Evolutionary conservation across 2,329 filamentous ascomycete species (phyloP).

Genomic region (Septoria linicola): DNA sequence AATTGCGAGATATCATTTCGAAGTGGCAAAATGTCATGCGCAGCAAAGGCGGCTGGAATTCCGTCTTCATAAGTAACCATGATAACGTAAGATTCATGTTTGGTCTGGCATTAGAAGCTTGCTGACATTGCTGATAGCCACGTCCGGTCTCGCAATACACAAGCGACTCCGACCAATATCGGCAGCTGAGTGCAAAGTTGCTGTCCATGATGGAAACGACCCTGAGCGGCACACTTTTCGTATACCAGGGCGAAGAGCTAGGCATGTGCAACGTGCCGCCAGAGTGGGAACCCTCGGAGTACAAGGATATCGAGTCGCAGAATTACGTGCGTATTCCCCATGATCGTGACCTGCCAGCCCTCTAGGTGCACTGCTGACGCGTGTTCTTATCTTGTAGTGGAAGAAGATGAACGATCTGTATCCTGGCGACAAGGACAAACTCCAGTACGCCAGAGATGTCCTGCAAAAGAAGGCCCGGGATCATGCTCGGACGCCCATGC

Average conservation of each 20-base stretch:
- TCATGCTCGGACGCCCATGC: conserved; percentile 65
- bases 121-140: conserved; percentile 40
- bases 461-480: conserved; percentile 28
- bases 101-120: neutral
- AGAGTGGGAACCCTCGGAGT: conserved; percentile 47
- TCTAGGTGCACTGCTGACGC: neutral
- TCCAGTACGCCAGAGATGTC: conserved; percentile 20
- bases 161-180: conserved; percentile 48
- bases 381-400: conserved; percentile 38
- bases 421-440: conserved; percentile 24
- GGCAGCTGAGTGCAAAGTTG: conserved; percentile 49
- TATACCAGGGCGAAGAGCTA: conserved; percentile 54
- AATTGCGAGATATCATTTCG: conserved; percentile 32
- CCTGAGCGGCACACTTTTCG: conserved; percentile 51
- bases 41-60: conserved; percentile 52
- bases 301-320: conserved; percentile 54
- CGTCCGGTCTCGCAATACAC: conserved; percentile 51
- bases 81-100: conserved; percentile 34
- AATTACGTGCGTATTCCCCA: conserved; percentile 45
- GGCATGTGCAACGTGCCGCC: conserved; percentile 52
- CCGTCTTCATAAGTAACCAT: conserved; percentile 55
- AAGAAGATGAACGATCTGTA: conserved; percentile 45
- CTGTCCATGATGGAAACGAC: conserved; percentile 50
- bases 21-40: conserved; percentile 52
- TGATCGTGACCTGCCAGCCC: neutral